phyloP scores from a whole-genome alignment of 2,329 filamentous ascomycete genomes.

The Microdochium paspali region DNA sequence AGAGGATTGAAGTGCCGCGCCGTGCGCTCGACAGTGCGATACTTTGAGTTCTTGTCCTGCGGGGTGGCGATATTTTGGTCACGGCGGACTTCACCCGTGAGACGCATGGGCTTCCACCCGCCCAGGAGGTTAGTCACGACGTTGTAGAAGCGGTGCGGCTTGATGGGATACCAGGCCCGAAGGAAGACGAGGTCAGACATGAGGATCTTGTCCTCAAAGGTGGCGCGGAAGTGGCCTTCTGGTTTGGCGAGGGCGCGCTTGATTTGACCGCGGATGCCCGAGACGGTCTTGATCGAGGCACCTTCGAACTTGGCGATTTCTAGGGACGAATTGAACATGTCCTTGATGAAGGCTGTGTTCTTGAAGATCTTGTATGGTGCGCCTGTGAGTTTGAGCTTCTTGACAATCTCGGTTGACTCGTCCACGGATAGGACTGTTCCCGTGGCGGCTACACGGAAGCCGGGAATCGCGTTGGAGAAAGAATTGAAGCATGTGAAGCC shows the following conservation, averaged over 20 bases:
- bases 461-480: slow-evolving; percentile 73
- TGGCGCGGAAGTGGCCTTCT: slow-evolving; percentile 91
- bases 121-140: slow-evolving; percentile 87
- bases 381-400: slow-evolving; percentile 96
- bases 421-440: slow-evolving; percentile 92
- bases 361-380: slow-evolving; percentile 97
- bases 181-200: slow-evolving; percentile 96
- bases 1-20: slow-evolving; percentile 72
- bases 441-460: slow-evolving; percentile 90
- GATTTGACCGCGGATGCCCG: slow-evolving; percentile 91
- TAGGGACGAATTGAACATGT: slow-evolving; percentile 90
- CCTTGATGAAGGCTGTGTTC: slow-evolving; percentile 97
- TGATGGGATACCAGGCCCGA: slow-evolving; percentile 92
- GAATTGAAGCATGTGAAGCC: slow-evolving; percentile 92
- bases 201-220: slow-evolving; percentile 96
- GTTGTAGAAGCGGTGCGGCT: slow-evolving; percentile 94
- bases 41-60: slow-evolving; percentile 73
- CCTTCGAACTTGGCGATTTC: slow-evolving; percentile 99
- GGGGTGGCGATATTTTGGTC: slow-evolving; percentile 69
- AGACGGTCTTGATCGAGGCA: slow-evolving; percentile 90
- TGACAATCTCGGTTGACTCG: slow-evolving; percentile 94
- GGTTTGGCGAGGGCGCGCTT: slow-evolving; percentile 90
- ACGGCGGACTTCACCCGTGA: slow-evolving; percentile 84
- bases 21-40: slow-evolving; percentile 59
- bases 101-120: slow-evolving; percentile 81